Conservation (phyloP, 345 rosid species). For the Arabis hirsuta region DNA sequence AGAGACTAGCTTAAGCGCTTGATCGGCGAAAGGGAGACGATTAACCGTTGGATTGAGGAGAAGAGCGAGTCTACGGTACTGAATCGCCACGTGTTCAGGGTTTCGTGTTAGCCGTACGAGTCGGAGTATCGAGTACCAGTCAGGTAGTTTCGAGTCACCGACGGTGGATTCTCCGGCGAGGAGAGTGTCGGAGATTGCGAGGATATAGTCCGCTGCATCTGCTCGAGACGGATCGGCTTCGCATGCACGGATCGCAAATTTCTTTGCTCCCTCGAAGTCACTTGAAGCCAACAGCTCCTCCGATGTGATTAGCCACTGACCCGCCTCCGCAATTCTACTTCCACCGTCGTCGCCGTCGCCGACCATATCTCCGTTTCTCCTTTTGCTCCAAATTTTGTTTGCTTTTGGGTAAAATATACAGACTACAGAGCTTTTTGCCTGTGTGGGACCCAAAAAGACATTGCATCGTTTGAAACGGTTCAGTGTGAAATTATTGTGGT, state of each 20-base stretch:
- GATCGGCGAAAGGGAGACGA: conserved; percentile 69
- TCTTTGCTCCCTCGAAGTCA: conserved; percentile 73
- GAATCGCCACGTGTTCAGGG: conserved; percentile 63
- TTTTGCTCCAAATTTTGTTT: background rate
- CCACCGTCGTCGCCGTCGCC: conserved; percentile 38
- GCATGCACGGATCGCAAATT: conserved; percentile 71
- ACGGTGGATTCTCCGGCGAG: conserved; percentile 56
- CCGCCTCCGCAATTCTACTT: conserved; percentile 55
- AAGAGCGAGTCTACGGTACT: conserved; percentile 74
- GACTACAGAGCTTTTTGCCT: conserved; percentile 1
- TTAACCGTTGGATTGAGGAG: conserved; percentile 63
- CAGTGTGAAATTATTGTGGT: background rate
- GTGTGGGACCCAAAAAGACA: background rate
- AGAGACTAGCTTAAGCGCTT: conserved; percentile 67
- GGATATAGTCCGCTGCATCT: conserved; percentile 61
- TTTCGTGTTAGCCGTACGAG: conserved; percentile 55
- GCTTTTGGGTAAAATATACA: background rate
- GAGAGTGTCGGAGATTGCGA: conserved; percentile 78
- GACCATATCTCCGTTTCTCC: conserved; percentile 37
- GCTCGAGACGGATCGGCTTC: conserved; percentile 62
- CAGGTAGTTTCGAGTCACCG: conserved; percentile 44
- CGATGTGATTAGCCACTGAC: conserved; percentile 67
- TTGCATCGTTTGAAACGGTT: background rate
- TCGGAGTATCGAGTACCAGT: conserved; percentile 79
- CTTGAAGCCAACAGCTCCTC: conserved; percentile 74